Percentiles rank a stretch among this genome's conserved stretches.
Evolutionary conservation across 2,329 filamentous ascomycete genomes (phyloP).

Genomic region (Paecilomyces sp.): DNA sequence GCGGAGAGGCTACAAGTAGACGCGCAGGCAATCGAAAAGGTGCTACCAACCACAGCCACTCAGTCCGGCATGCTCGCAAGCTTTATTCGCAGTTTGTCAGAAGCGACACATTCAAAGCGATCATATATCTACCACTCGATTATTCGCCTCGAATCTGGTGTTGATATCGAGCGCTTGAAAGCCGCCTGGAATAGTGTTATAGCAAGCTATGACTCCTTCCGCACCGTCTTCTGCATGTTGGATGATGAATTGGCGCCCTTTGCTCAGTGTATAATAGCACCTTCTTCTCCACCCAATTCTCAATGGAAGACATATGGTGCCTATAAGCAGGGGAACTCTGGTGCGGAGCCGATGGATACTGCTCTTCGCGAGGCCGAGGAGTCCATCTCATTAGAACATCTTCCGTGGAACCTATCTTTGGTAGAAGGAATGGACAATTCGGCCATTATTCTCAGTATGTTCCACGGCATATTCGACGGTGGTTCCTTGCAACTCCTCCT

Average conservation of each 20-base stretch:
- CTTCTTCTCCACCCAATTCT: conserved; percentile 4
- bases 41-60: conserved; percentile 26
- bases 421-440: conserved; percentile 4
- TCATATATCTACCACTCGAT: conserved; percentile 27
- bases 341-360: conserved; percentile 9
- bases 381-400: conserved; percentile 9
- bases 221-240: conserved; percentile 23
- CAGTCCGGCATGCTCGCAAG: conserved; percentile 30
- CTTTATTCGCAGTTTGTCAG: conserved; percentile 17
- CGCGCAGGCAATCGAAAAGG: conserved; percentile 14
- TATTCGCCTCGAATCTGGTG: conserved; percentile 14
- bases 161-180: conserved; percentile 16
- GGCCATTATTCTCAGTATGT: conserved; percentile 24
- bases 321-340: conserved; percentile 10
- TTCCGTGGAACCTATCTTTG: conserved; percentile 18
- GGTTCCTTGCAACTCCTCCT: conserved; percentile 27
- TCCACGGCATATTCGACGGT: conserved; percentile 32
- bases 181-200: conserved; percentile 18
- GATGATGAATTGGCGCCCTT: conserved; percentile 29
- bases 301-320: conserved; percentile 11
- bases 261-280: conserved; percentile 23
- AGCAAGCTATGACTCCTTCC: conserved; percentile 22
- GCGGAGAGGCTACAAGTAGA: conserved; percentile 11
- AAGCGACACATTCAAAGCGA: conserved; percentile 7
- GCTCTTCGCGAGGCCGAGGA: conserved; percentile 13